Base-by-base conservation (phyloP, 306 rosid genomes). In the Morella rubra region DNA sequence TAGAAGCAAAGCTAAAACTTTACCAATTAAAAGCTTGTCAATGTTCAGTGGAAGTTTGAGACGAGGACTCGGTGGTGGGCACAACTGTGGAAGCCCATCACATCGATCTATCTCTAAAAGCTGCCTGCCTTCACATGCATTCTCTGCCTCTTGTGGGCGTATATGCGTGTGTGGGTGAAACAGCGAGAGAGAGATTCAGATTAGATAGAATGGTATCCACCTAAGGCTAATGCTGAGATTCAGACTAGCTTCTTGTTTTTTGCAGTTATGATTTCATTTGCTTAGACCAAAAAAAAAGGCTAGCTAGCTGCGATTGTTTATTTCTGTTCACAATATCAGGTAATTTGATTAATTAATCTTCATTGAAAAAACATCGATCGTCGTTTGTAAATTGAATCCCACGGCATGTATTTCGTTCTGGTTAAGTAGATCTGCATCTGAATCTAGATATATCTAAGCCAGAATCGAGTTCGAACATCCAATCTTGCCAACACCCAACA, bases 1-100 rank as follows among this genome's bases (percentile, higher is more conserved):
- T 67, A 3, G 73, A 76, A 76, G 80, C 74, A 53, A 76, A 65
- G 79, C 64, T 76, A 9, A 9, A 60, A 8, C 7, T 5, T 59
- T 1, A 18, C 0, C 11, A 7, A 8, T 54, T n/a, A 18, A 56
- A 56, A 73, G 24, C 3, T 20, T 44, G 42, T 11, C n/a, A 14
- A 44, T 58, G 77, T 13, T n/a, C 11, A 7, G 55, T 51, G 7
- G 47, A 67, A 53, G 66, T 55, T 42, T 53, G 37, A 3, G 73
- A 53, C 2, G 46, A 61, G 1, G 37, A 59, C 41, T 22, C 65
- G 12, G 65, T 59, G 65, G 65, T 59, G 65, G 65, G 41, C 24
- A 16, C 65, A 32, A 2, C 37, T 32, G 37, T 32, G 37, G 37
- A 2, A 32, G 37, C 37, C 37, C 37, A 32, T 32, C 37, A 32